Evolutionary conservation across 208 protist genomes (phyloP).

Genomic region (Trypanosoma caninum): DNA sequence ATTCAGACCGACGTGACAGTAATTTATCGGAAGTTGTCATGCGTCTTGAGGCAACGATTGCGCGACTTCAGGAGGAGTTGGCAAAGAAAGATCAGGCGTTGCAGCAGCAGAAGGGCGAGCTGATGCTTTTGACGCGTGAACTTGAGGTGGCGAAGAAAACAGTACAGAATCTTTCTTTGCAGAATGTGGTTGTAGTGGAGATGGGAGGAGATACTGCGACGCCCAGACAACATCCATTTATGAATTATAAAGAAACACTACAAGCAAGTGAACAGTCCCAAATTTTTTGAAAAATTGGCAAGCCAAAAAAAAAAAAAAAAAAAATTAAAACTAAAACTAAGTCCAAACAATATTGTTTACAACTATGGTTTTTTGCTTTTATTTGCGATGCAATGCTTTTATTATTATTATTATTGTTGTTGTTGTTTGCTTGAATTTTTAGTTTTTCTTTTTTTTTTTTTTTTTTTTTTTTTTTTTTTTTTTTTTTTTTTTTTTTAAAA

Average conservation of each 20-base stretch:
- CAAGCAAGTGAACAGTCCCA: too few relatives aligned
- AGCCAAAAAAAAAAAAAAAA: background rate
- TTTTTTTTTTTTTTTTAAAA: conserved; percentile 12
- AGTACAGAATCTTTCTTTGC: conserved; percentile 26
- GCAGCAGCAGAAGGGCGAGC: conserved; percentile 16
- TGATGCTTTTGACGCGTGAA: conserved; percentile 15
- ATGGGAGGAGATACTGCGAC: background rate
- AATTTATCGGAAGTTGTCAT: background rate
- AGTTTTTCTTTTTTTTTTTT: background rate
- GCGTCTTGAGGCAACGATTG: conserved; percentile 13
- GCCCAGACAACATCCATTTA: background rate
- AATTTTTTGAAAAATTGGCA: background rate
- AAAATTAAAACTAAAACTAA: too few relatives aligned
- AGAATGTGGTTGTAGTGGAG: background rate
- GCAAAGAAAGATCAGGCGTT: conserved; percentile 12
- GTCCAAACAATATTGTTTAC: too few relatives aligned
- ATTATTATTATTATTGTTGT: background rate
- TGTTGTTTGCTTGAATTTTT: background rate
- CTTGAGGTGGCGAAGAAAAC: conserved; percentile 38
- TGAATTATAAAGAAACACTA: conserved; percentile 1
- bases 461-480: conserved; percentile 5
- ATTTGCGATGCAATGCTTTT: background rate
- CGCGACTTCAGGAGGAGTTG: conserved; percentile 26
- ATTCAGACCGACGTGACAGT: too few relatives aligned
- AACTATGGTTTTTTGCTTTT: too few relatives aligned